Evolutionary conservation across 2,329 filamentous ascomycete genomes (phyloP).

Genomic region (Alternaria gaisen): DNA sequence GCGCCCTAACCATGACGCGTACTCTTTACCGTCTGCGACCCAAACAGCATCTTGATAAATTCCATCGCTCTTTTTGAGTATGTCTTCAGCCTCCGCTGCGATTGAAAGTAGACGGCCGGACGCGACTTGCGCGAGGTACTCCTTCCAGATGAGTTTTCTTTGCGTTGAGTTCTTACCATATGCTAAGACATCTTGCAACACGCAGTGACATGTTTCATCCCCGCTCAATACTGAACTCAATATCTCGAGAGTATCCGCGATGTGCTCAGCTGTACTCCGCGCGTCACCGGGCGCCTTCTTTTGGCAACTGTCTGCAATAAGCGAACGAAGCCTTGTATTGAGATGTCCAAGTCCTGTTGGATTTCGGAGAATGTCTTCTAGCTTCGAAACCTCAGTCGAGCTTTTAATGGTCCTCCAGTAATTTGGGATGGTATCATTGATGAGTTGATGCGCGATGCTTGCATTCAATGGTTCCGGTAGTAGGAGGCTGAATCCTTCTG

Average conservation of each 20-base stretch:
- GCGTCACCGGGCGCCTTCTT: conserved; percentile 45
- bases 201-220: conserved; percentile 51
- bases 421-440: conserved; percentile 78
- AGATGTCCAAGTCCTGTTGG: conserved; percentile 81
- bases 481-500: conserved; percentile 64
- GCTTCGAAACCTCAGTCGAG: conserved; percentile 39
- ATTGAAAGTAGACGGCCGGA: conserved; percentile 68
- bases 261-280: conserved; percentile 44
- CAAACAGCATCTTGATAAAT: conserved; percentile 56
- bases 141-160: conserved; percentile 68
- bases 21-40: conserved; percentile 71
- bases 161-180: conserved; percentile 55
- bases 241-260: conserved; percentile 55
- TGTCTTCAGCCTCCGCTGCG: conserved; percentile 66
- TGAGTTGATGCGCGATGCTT: conserved; percentile 77
- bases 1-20: conserved; percentile 74
- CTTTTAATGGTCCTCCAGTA: conserved; percentile 71
- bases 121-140: conserved; percentile 66
- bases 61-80: conserved; percentile 51
- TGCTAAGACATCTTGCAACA: conserved; percentile 57
- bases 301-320: conserved; percentile 57
- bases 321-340: conserved; percentile 71
- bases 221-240: conserved; percentile 56
- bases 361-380: conserved; percentile 74
- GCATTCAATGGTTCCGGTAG: conserved; percentile 72